Percentiles rank a stretch among this genome's conserved stretches.
phyloP scores from a whole-genome alignment of 2,329 filamentous ascomycete genomes.

The Fusarium brachygibbosum region DNA sequence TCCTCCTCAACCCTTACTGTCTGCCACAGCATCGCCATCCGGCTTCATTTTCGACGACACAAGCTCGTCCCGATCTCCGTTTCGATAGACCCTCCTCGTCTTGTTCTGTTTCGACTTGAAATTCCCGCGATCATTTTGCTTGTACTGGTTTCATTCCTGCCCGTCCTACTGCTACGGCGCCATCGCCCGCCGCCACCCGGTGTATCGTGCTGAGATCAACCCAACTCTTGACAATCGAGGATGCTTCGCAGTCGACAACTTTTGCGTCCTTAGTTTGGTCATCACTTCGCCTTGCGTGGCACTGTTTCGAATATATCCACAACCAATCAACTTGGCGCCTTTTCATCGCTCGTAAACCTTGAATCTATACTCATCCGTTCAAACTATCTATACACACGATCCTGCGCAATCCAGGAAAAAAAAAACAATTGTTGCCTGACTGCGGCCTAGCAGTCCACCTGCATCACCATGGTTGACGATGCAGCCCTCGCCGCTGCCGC shows the following conservation, averaged over 20 bases:
- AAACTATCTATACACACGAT: slow-evolving; percentile 22
- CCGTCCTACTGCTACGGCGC: slow-evolving; percentile 19
- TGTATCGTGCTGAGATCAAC: slow-evolving; percentile 28
- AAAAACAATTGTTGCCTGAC: slow-evolving; percentile 38
- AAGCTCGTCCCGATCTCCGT: slow-evolving; percentile 18
- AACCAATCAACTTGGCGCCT: slow-evolving; percentile 14
- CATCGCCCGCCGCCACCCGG: slow-evolving; percentile 31
- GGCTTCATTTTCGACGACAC: slow-evolving; percentile 31
- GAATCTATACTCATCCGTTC: slow-evolving; percentile 13
- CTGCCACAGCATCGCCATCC: slow-evolving; percentile 31
- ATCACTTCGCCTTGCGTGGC: slow-evolving; percentile 23
- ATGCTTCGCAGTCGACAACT: slow-evolving; percentile 39
- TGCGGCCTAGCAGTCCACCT: slow-evolving; percentile 48
- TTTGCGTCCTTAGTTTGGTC: slow-evolving; percentile 38
- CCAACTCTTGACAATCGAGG: slow-evolving; percentile 34
- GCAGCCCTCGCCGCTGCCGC: slow-evolving; percentile 67
- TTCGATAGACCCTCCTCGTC: slow-evolving; percentile 16
- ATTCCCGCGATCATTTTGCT: slow-evolving; percentile 17
- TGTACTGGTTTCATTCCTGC: slow-evolving; percentile 10
- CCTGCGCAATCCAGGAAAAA: slow-evolving; percentile 14
- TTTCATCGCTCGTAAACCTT: slow-evolving; percentile 19
- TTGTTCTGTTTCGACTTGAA: slow-evolving; percentile 15
- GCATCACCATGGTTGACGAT: slow-evolving; percentile 65
- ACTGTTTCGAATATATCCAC: slow-evolving; percentile 20
- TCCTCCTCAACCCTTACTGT: slow-evolving; percentile 28